Conservation (phyloP, 2,329 filamentous ascomycete species). For the Cytospora mali region DNA sequence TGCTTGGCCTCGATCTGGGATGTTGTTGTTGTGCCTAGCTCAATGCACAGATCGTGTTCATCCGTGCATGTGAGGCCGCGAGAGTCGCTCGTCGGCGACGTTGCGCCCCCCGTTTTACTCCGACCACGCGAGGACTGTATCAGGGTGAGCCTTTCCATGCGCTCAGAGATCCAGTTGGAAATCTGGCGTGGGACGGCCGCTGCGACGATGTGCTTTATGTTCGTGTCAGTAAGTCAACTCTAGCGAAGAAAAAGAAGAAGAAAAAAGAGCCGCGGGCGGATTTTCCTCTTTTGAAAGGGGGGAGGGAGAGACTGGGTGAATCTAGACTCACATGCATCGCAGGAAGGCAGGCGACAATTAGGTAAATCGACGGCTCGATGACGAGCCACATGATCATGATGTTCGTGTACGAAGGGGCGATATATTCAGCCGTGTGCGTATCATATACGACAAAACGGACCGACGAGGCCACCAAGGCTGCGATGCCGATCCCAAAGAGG, state of each 20-base stretch:
- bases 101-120: constrained; percentile 13
- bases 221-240: neutral
- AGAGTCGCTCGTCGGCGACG: constrained; percentile 21
- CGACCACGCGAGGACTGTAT: constrained; percentile 8
- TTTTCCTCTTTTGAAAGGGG: too few relatives aligned
- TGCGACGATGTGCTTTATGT: constrained; percentile 17
- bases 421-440: constrained; percentile 17
- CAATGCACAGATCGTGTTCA: constrained; percentile 6
- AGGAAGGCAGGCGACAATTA: constrained; percentile 24
- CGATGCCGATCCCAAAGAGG: constrained; percentile 24
- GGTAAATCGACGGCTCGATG: constrained; percentile 23
- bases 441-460: constrained; percentile 17
- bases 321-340: constrained; percentile 24
- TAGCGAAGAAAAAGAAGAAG: too few relatives aligned
- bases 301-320: neutral
- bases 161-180: constrained; percentile 18
- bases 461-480: constrained; percentile 20
- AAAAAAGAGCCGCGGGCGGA: too few relatives aligned
- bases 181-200: constrained; percentile 3
- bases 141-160: constrained; percentile 6
- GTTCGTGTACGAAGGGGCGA: constrained; percentile 22
- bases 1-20: neutral
- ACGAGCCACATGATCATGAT: constrained; percentile 24
- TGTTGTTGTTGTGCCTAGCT: constrained; percentile 11
- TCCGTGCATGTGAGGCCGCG: constrained; percentile 12